Evolutionary conservation across 2,329 filamentous ascomycete genomes (phyloP).

Genomic region (Calonectria pseudoturangicola): DNA sequence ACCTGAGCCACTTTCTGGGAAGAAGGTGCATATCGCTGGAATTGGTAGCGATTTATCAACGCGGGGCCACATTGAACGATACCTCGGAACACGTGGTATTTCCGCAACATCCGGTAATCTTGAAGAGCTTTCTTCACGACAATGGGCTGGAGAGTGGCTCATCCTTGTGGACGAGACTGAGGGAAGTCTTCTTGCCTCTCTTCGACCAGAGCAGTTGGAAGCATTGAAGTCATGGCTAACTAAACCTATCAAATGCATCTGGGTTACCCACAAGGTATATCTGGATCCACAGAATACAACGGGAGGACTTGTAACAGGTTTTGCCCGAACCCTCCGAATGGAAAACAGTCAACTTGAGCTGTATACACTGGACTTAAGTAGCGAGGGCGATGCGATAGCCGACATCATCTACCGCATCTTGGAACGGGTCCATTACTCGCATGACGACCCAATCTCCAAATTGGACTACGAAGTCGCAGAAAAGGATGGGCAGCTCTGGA

Average conservation of each 20-base stretch:
- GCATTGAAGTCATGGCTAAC: constrained; percentile 46
- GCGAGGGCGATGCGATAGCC: constrained; percentile 37
- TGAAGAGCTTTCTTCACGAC: constrained; percentile 13
- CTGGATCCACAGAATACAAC: constrained; percentile 48
- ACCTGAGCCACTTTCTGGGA: constrained; percentile 12
- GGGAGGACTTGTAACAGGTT: constrained; percentile 49
- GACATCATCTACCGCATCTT: constrained; percentile 45
- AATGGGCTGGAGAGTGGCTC: constrained; percentile 14
- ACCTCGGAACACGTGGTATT: not conserved
- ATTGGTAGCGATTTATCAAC: constrained; percentile 22
- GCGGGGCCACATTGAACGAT: constrained; percentile 1
- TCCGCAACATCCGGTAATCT: not conserved
- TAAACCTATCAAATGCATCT: constrained; percentile 48
- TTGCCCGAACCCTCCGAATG: constrained; percentile 47
- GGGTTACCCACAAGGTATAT: constrained; percentile 50
- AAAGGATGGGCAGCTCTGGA: constrained; percentile 51
- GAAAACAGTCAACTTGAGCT: constrained; percentile 50
- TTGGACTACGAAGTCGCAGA: constrained; percentile 51
- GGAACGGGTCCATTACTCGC: constrained; percentile 47
- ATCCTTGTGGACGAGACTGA: not conserved
- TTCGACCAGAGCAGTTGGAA: constrained; percentile 37
- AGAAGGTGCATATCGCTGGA: constrained; percentile 15
- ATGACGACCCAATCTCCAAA: constrained; percentile 48
- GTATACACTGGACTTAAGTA: constrained; percentile 49
- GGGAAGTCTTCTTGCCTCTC: constrained; percentile 42